A percentile compares a stretch with the other conserved stretches of the same genome.
Evolutionary conservation across 768 basidiomycete species (phyloP).

Genomic region (Nevesoporus exiguus): DNA sequence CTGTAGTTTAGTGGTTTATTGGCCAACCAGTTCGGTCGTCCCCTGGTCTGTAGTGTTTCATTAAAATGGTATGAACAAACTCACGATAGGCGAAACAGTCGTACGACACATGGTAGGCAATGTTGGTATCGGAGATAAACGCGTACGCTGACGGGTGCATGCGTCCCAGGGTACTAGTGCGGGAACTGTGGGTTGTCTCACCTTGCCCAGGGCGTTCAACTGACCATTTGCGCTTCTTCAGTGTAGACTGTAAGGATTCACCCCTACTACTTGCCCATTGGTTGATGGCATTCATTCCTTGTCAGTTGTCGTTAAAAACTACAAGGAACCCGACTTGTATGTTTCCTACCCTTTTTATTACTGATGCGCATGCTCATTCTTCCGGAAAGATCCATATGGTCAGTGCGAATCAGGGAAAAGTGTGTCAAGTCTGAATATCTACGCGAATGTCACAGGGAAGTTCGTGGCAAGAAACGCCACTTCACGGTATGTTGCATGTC

Average conservation of each 20-base stretch:
- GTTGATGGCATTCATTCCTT: background rate
- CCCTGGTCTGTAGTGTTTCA: conserved; percentile 49
- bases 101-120: conserved; percentile 58
- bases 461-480: conserved; percentile 77
- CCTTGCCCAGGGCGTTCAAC: background rate
- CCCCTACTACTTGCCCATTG: background rate
- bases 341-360: conserved; percentile 25
- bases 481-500: conserved; percentile 62
- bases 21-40: conserved; percentile 62
- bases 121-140: background rate
- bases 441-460: conserved; percentile 62
- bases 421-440: conserved; percentile 23
- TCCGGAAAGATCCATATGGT: conserved; percentile 74
- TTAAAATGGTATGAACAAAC: background rate
- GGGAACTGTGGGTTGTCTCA: conserved; percentile 60
- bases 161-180: conserved; percentile 57
- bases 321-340: conserved; percentile 76
- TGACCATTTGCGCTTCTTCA: conserved; percentile 21
- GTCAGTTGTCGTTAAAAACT: conserved; percentile 69
- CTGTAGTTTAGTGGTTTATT: conserved; percentile 4
- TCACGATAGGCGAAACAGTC: conserved; percentile 31
- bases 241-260: conserved; percentile 63
- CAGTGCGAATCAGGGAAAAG: conserved; percentile 34
- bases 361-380: conserved; percentile 2
- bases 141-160: conserved; percentile 1